Conservation (phyloP, 2,329 filamentous ascomycete species). For the Venturia asperata region DNA sequence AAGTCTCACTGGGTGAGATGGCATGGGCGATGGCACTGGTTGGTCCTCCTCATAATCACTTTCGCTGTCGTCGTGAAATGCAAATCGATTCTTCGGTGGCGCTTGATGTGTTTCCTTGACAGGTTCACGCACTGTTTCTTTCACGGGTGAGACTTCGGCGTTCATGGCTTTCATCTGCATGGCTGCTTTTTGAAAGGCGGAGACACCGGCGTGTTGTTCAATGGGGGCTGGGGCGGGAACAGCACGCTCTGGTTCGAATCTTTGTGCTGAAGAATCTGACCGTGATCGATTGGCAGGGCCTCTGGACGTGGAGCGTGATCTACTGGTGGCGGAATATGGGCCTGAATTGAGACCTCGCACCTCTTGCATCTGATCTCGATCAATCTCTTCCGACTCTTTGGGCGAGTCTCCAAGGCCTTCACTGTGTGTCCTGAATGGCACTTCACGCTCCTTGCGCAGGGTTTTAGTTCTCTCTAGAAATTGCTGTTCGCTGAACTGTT, state of each 20-base stretch:
- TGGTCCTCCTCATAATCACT: constrained; percentile 35
- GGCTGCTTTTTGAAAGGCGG: constrained; percentile 41
- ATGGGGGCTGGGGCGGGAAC: constrained; percentile 19
- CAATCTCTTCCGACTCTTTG: constrained; percentile 11
- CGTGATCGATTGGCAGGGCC: constrained; percentile 23
- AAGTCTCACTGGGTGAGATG: neutral
- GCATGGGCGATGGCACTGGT: constrained; percentile 6
- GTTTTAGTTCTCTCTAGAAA: constrained; percentile 76
- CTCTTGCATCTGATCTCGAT: constrained; percentile 10
- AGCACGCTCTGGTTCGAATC: neutral
- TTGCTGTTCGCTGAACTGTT: constrained; percentile 74
- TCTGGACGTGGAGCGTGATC: constrained; percentile 8
- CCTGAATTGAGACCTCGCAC: neutral
- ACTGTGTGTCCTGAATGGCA: constrained; percentile 37
- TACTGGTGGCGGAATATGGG: neutral
- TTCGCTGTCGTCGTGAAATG: constrained; percentile 29
- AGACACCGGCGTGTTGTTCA: constrained; percentile 31
- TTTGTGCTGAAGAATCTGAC: constrained; percentile 27
- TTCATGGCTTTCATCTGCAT: constrained; percentile 31
- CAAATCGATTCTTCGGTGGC: constrained; percentile 31
- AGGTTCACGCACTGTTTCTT: neutral
- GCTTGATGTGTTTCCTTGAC: constrained; percentile 26
- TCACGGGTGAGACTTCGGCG: constrained; percentile 15
- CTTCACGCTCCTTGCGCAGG: constrained; percentile 67
- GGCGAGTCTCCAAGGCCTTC: constrained; percentile 17